phyloP scores from a whole-genome alignment of 331 rosid species.

The Prunus yedoensis region DNA sequence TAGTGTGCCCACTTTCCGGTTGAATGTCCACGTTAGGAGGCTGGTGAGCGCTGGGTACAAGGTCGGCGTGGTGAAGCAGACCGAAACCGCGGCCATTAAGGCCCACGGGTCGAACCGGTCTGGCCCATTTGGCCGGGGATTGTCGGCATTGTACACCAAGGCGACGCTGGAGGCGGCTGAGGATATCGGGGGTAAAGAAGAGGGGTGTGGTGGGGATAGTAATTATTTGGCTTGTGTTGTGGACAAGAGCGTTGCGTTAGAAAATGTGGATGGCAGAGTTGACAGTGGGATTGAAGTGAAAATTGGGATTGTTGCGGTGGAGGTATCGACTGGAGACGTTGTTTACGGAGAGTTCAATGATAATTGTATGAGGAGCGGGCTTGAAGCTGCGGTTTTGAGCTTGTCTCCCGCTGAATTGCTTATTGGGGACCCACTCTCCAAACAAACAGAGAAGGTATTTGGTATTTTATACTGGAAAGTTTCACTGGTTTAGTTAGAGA shows the following conservation, averaged over 20 bases:
- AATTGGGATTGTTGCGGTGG: conserved; percentile 75
- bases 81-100: conserved; percentile 91
- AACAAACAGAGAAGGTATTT: conserved; percentile 81
- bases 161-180: conserved; percentile 86
- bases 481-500: neutral
- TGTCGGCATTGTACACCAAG: conserved; percentile 83
- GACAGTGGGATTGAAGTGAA: conserved; percentile 57
- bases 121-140: conserved; percentile 78
- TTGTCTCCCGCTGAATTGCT: conserved; percentile 87
- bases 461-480: conserved; percentile 32
- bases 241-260: conserved; percentile 56
- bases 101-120: conserved; percentile 69
- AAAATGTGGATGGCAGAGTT: conserved; percentile 39
- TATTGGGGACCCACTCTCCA: conserved; percentile 81
- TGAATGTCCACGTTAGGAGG: conserved; percentile 87
- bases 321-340: conserved; percentile 85
- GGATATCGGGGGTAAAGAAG: conserved; percentile 72
- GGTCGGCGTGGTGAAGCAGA: conserved; percentile 94
- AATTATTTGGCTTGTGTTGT: conserved; percentile 75
- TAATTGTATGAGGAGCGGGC: conserved; percentile 62
- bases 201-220: conserved; percentile 65
- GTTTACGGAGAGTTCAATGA: conserved; percentile 70
- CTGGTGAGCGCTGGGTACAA: conserved; percentile 82
- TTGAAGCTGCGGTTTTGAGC: conserved; percentile 73
- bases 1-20: conserved; percentile 77